Evolutionary conservation across 805 yeast species (phyloP).

Genomic region (Saccharomycopsis sp.): DNA sequence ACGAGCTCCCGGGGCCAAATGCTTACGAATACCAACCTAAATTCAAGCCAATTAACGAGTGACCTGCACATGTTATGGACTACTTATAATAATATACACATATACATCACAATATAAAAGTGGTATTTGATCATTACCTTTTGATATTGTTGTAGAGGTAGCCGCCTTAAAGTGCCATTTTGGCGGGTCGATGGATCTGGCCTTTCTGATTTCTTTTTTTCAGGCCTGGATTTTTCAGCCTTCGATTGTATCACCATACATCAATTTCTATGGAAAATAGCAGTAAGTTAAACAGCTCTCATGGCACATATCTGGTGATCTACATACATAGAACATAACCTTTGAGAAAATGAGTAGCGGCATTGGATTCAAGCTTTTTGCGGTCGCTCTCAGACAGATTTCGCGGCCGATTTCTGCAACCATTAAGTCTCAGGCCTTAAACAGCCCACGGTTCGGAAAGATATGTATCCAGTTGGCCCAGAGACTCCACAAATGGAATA

Average conservation of each 20-base stretch:
- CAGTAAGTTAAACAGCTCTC: too few species aligned
- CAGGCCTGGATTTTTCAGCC: too few species aligned
- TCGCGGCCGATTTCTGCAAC: slow-evolving; percentile 70
- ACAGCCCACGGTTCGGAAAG: slow-evolving; percentile 55
- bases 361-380: slow-evolving; percentile 65
- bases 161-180: slow-evolving; percentile 19
- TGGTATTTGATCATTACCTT: too few species aligned
- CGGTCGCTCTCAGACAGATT: slow-evolving; percentile 64
- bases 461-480: slow-evolving; percentile 70
- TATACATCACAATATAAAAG: too few species aligned
- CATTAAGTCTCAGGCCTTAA: slow-evolving; percentile 69
- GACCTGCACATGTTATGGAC: slow-evolving; percentile 14
- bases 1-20: slow-evolving; percentile 47
- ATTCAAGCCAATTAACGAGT: slow-evolving; percentile 27
- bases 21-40: slow-evolving; percentile 88
- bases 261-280: too few species aligned
- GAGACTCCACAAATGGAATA: slow-evolving; percentile 58
- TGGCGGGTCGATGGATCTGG: slow-evolving; percentile 19
- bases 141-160: too few species aligned
- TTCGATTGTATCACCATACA: too few species aligned
- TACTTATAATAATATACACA: slow-evolving; percentile 21
- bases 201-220: too few species aligned
- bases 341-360: slow-evolving; percentile 38
- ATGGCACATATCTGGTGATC: too few species aligned
- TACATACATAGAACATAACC: too few species aligned